Base-by-base conservation (phyloP, 1,284 basidiomycete genomes). In the Pholiota adiposa region DNA sequence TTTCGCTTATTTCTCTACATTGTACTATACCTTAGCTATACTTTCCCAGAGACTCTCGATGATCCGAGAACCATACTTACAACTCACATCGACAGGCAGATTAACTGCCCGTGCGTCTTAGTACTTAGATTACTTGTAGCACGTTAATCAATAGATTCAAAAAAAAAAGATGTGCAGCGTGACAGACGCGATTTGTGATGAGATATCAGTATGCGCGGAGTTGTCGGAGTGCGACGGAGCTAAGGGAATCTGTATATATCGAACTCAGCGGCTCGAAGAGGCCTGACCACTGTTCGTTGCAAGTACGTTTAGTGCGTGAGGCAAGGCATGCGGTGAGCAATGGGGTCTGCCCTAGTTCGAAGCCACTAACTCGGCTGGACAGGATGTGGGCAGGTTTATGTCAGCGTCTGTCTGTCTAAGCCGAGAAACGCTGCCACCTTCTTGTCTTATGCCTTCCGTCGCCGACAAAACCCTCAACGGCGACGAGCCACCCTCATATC, bases 401-500 rank as follows among this genome's bases (percentile, higher is more conserved):
- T 62, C 61, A 64, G 63, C 63, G 51, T 46, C 52, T 52, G 46
- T 48, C 58, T 54, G 31, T 54, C 54, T 63, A 51, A 63, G 52
- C 62, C 60, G 63, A 62, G 61, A 51, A 61, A 58, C 59, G 49
- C 59, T 55, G 58, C 49, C 51, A 61, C 52, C 57, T 62, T 54
- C 58, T 65, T 64, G 55, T 63, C 66, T 65, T 60, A 77, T 77
- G 75, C 69, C 70, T 61, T 70, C 73, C 57, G 65, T 72, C 60
- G 72, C 70, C 56, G 67, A 65, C 63, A 74, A 74, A 62, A 71
- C 63, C 60, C 67, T 65, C 67, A 77, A 80, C 67, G 70, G 70
- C 67, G 78, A 80, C 41, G 63, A 65, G 29, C 44, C 44, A 33
- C 64, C 52, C 63, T 62, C 44, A 58, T 67, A 55, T 60, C 60